Base-by-base conservation (phyloP, 2,329 filamentous ascomycete genomes). In the Trichoderma endophyticum region DNA sequence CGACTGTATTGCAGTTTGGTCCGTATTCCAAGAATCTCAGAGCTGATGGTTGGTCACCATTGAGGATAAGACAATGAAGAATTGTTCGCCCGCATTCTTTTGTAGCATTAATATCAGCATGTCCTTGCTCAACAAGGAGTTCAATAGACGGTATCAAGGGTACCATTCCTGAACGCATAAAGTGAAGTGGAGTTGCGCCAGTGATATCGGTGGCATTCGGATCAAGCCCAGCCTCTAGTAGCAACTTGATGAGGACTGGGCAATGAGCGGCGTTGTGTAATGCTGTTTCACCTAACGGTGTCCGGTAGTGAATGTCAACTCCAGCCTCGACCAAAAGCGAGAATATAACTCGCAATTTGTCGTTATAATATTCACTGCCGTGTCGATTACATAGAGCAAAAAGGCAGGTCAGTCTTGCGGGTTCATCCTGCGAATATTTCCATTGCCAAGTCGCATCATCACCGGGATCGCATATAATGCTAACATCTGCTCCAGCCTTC, bases 401-500 rank as follows among this genome's bases (percentile, higher is more conserved):
- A 11, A 75, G 26, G 34, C 75, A 76, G 65, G 56, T 73, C 66
- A n/a, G 59, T 34, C 4, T 51, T 21, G 15, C 72, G 61, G 8
- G 21, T 7, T 39, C 28, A 12, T 69, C 28, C 11, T 61, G 6
- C 4, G 24, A 9, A 21, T 30, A 30, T 15, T 8, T 4, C 66
- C 39, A 51, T 6, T 4, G 15, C 14, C 24, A 15, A 26, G 24
- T 4, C 9, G 4, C 32, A 36, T 36, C 28, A 0, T 30, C 15
- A 12, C 14, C n/a, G 12, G 65, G 15, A 6, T 67, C 65, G 63
- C 74, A 77, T 8, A 61, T 21, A 15, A 74, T 61, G 28, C 77
- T 78, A 4, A 77, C 76, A 74, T 80, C 75, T 6, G 80, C 81
- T 3, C 80, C 80, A 32, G 78, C 76, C 14, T 78, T 67, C 2